Evolutionary conservation across 768 basidiomycete genomes (phyloP).

Genomic region (Naganishia friedmannii): DNA sequence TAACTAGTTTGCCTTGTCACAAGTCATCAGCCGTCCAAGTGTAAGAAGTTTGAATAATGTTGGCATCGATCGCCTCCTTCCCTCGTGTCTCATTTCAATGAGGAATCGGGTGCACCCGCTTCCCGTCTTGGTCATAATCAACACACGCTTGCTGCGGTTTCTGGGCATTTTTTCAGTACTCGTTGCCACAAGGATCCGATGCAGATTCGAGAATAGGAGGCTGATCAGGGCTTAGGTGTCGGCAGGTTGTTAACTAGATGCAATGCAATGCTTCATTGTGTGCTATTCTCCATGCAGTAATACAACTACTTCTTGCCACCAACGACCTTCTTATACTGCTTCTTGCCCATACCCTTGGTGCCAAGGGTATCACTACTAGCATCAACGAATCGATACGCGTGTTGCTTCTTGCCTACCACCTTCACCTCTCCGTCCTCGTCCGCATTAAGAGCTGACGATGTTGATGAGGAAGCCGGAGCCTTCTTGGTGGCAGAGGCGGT

Average conservation of each 20-base stretch:
- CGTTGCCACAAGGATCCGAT: too few relatives aligned
- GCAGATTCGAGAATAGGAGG: too few relatives aligned
- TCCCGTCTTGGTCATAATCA: background rate
- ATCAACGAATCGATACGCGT: constrained; percentile 14
- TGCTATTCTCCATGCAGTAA: background rate
- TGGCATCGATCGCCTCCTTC: too few relatives aligned
- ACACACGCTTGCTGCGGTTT: too few relatives aligned
- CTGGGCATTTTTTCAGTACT: too few relatives aligned
- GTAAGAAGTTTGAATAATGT: too few relatives aligned
- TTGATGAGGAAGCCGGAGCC: background rate
- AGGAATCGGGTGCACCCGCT: background rate
- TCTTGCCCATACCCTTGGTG: constrained; percentile 19
- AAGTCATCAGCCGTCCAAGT: too few relatives aligned
- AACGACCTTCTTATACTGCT: constrained; percentile 7
- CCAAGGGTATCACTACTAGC: background rate
- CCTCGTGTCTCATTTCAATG: too few relatives aligned
- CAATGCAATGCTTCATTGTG: background rate
- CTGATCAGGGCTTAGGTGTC: too few relatives aligned
- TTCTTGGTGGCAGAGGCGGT: background rate
- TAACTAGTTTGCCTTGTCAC: too few relatives aligned
- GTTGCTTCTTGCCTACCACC: constrained; percentile 2
- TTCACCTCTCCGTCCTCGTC: background rate
- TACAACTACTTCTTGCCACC: background rate
- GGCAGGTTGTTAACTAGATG: too few relatives aligned
- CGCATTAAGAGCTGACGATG: background rate